Conservation (phyloP, 2,329 filamentous ascomycete genomes). For the Aspergillus unguis region DNA sequence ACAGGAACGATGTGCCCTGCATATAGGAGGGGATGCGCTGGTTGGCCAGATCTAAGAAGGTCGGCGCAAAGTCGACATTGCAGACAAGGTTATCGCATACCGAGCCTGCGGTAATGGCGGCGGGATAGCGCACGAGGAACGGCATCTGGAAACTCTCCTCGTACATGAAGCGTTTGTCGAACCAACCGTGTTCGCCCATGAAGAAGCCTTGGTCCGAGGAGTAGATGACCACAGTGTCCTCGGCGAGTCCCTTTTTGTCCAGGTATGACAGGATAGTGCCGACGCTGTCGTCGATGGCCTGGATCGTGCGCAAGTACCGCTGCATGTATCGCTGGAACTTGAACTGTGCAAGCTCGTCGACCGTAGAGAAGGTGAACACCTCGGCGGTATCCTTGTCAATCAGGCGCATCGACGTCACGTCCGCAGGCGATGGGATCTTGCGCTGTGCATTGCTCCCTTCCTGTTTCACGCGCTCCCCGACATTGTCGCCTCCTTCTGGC, state of each 20-base stretch:
- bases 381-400: slow-evolving; percentile 42
- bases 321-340: slow-evolving; percentile 59
- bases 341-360: slow-evolving; percentile 48
- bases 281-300: slow-evolving; percentile 53
- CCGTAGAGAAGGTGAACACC: slow-evolving; percentile 46
- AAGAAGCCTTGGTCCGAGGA: slow-evolving; percentile 57
- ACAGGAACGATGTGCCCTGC: slow-evolving; percentile 49
- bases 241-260: slow-evolving; percentile 38
- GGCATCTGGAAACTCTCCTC: slow-evolving; percentile 58
- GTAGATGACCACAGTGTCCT: slow-evolving; percentile 54
- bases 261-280: slow-evolving; percentile 49
- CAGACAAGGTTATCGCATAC: slow-evolving; percentile 50
- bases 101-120: slow-evolving; percentile 37
- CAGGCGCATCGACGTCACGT: neutral
- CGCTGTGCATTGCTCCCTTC: neutral
- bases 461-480: neutral
- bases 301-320: slow-evolving; percentile 53
- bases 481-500: slow-evolving; percentile 45
- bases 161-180: slow-evolving; percentile 59
- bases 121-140: slow-evolving; percentile 49
- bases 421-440: neutral
- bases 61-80: slow-evolving; percentile 55
- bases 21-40: slow-evolving; percentile 48
- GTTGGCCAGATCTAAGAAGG: slow-evolving; percentile 48
- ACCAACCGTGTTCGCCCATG: slow-evolving; percentile 57